Base-by-base conservation (phyloP, 2,329 filamentous ascomycete genomes). In the Fusarium sp. region DNA sequence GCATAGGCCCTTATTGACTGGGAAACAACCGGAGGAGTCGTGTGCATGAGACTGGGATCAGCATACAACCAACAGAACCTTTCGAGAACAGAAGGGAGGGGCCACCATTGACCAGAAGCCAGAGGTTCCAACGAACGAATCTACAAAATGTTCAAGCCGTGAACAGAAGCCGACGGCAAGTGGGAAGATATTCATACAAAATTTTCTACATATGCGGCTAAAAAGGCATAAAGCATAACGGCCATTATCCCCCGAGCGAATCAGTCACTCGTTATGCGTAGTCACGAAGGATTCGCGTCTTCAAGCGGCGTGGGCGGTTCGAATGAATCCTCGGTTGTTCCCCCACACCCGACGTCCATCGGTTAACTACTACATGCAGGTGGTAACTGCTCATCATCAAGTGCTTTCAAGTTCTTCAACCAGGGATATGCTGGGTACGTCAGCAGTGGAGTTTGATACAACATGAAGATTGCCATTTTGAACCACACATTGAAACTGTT, bases 391-490 rank as follows among this genome's bases (percentile, higher is more conserved):
- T 47, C 45, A 61, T 44, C 44, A 46, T 51, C 51, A 45, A 27
- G 45, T 39, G 46, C 44, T 19, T 67, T 25, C 17, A 61, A 48
- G 22, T 33, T 45, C 32, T 27, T 43, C 53, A 57, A 44, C 41
- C 52, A 45, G 44, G 49, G 43, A 65, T 62, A 59, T 69, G 67
- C 54, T 65, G 43, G 60, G 45, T 71, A 66, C 65, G 68, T 71
- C 68, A 71, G 65, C 56, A 53, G 68, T 69, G 64, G 68, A 71
- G 67, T 54, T 35, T 57, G 47, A 52, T 52, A 33, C 62, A 44
- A 56, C 63, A 48, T 60, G 22, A 30, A 47, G 7, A 43, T 52
- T 52, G 20, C 61, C 52, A 44, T 32, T 52, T 64, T 64, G 45
- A 62, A 58, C 56, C n/a, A 19, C 22, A 37, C 4, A 46, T 43